Percentiles rank a stretch among this genome's conserved stretches.
phyloP scores from a whole-genome alignment of 176 grass and related monocot genomes.

The Phragmites australis region DNA sequence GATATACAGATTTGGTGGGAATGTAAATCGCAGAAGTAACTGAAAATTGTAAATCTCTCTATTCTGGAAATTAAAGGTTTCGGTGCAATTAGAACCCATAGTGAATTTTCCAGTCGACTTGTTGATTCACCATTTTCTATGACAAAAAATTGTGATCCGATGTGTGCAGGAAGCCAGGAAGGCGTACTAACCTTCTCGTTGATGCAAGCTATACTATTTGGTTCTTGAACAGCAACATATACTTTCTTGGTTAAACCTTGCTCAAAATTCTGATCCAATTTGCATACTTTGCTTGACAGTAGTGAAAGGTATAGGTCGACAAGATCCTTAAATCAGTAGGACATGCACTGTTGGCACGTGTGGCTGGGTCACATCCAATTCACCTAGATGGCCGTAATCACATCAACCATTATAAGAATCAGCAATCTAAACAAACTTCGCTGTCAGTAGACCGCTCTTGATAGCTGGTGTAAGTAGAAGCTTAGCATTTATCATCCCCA shows the following conservation, averaged over 20 bases:
- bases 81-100: neutral
- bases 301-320: neutral
- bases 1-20: neutral
- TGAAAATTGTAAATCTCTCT: neutral
- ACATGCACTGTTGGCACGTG: constrained; percentile 3
- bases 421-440: neutral
- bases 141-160: neutral
- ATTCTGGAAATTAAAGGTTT: neutral
- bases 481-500: neutral
- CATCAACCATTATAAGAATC: neutral
- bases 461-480: neutral
- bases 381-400: neutral
- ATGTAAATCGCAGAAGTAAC: neutral
- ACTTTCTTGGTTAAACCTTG: neutral
- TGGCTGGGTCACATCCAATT: neutral
- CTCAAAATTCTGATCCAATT: neutral
- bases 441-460: neutral
- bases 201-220: neutral
- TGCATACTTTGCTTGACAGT: neutral
- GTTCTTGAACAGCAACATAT: neutral
- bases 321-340: neutral
- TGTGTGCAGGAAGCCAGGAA: neutral
- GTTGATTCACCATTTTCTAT: constrained; percentile 6
- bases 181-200: neutral
- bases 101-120: neutral